Conservation (phyloP, 371 early-diverging fungal species). For the Mortierella sp. region DNA sequence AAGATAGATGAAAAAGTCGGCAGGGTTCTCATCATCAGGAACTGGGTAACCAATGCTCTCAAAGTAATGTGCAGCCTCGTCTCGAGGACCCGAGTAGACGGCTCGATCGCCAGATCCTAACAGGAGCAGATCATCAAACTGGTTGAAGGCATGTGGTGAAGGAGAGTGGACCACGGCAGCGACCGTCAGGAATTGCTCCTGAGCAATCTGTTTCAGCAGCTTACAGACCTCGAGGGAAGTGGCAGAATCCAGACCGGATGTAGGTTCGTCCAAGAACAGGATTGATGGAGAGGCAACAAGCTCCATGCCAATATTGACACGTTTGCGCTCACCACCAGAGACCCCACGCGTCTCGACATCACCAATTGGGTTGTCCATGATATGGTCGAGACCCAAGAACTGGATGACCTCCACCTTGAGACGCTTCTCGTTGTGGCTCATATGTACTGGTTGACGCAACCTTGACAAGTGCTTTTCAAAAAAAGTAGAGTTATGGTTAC, state of each 20-base stretch:
- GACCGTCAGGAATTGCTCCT: conserved; percentile 71
- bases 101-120: conserved; percentile 75
- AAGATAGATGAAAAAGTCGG: conserved; percentile 72
- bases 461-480: conserved; percentile 73
- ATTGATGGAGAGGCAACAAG: conserved; percentile 83
- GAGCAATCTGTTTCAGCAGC: conserved; percentile 69
- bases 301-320: conserved; percentile 89
- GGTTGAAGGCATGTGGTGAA: conserved; percentile 70
- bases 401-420: conserved; percentile 72
- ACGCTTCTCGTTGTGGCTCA: conserved; percentile 61
- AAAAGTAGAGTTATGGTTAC: conserved; percentile 6
- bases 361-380: conserved; percentile 77
- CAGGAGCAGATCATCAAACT: conserved; percentile 78
- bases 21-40: conserved; percentile 66
- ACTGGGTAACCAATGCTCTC: conserved; percentile 69
- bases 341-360: conserved; percentile 76
- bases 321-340: conserved; percentile 92
- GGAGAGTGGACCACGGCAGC: conserved; percentile 85
- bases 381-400: conserved; percentile 72
- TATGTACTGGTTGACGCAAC: conserved; percentile 72
- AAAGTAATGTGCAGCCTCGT: conserved; percentile 64
- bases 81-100: conserved; percentile 73
- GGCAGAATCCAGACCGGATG: conserved; percentile 86
- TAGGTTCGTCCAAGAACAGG: conserved; percentile 90
- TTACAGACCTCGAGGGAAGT: conserved; percentile 77